These are phyloP conservation scores for Paradendryphiella salina DNA, from an alignment of 2,329 filamentous ascomycete genomes.

Conservation along the genomic window DNA sequence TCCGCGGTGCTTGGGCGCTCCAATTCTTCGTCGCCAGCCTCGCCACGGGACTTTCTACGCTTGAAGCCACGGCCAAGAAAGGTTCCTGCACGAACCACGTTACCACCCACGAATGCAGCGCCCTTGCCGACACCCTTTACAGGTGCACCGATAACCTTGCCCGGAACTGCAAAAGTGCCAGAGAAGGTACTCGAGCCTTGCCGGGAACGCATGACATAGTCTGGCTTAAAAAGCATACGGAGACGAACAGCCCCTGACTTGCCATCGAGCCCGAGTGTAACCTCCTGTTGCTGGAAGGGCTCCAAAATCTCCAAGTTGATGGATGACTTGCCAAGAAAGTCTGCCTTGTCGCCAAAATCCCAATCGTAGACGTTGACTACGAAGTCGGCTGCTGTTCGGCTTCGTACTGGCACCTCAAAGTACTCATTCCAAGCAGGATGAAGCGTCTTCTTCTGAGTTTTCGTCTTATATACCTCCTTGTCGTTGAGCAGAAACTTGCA, in stretches of 20 bases:
- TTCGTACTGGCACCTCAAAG: conserved; percentile 82
- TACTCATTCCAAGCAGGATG: conserved; percentile 95
- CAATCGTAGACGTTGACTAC: conserved; percentile 86
- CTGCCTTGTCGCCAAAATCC: conserved; percentile 94
- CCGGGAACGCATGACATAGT: conserved; percentile 82
- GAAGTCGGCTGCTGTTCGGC: conserved; percentile 83
- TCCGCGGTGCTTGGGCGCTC: conserved; percentile 52
- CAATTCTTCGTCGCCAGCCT: conserved; percentile 46
- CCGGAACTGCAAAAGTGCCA: conserved; percentile 83
- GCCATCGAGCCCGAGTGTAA: conserved; percentile 76
- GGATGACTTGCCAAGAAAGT: conserved; percentile 76
- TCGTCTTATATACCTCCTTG: conserved; percentile 90
- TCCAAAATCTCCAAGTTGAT: conserved; percentile 81
- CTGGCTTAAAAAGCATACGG: conserved; percentile 87
- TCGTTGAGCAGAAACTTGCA: conserved; percentile 92
- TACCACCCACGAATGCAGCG: conserved; percentile 70
- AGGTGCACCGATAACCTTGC: conserved; percentile 91
- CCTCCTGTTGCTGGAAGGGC: conserved; percentile 79
- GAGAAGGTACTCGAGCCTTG: conserved; percentile 93
- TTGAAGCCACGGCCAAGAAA: conserved; percentile 87
- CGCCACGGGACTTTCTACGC: conserved; percentile 64
- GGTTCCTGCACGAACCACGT: conserved; percentile 84
- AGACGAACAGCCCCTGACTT: conserved; percentile 84
- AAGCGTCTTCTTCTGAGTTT: conserved; percentile 94
- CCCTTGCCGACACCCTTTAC: conserved; percentile 88